Evolutionary conservation across 148 eudicot genomes (phyloP).

Genomic region (Dysphania ambrosioides): DNA sequence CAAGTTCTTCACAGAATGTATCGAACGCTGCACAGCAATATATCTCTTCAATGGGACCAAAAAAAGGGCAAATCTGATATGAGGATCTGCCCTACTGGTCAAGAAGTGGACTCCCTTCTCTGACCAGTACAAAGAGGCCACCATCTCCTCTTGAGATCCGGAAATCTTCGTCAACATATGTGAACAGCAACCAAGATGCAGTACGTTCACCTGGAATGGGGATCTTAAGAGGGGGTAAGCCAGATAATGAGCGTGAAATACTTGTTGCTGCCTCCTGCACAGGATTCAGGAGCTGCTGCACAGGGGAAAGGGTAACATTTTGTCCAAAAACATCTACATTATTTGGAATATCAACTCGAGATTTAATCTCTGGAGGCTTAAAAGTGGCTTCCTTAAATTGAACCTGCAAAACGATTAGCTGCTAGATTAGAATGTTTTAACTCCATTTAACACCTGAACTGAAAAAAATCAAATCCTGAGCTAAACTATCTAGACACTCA

Average conservation of each 20-base stretch:
- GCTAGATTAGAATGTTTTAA: not conserved
- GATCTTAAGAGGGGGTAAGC: slow-evolving; percentile 69
- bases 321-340: slow-evolving; percentile 80
- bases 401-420: slow-evolving; percentile 46
- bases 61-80: not conserved
- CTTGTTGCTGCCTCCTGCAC: slow-evolving; percentile 66
- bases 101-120: slow-evolving; percentile 84
- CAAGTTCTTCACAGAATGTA: slow-evolving; percentile 29
- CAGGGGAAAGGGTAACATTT: slow-evolving; percentile 57
- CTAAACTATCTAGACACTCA: too few relatives aligned
- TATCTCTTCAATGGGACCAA: not conserved
- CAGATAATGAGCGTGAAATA: slow-evolving; percentile 49
- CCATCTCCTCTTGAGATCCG: slow-evolving; percentile 97
- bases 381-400: slow-evolving; percentile 81
- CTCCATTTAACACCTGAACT: not conserved
- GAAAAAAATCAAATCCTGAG: too few relatives aligned
- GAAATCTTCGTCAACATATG: slow-evolving; percentile 85
- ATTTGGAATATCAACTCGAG: slow-evolving; percentile 66
- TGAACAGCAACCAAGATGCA: slow-evolving; percentile 73
- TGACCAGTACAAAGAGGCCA: slow-evolving; percentile 88
- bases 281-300: slow-evolving; percentile 73
- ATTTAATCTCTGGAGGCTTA: slow-evolving; percentile 84
- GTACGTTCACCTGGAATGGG: slow-evolving; percentile 75
- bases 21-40: slow-evolving; percentile 3
- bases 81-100: slow-evolving; percentile 32